Evolutionary conservation across 805 yeast species (phyloP).

Genomic region (Yarrowia keelungensis): DNA sequence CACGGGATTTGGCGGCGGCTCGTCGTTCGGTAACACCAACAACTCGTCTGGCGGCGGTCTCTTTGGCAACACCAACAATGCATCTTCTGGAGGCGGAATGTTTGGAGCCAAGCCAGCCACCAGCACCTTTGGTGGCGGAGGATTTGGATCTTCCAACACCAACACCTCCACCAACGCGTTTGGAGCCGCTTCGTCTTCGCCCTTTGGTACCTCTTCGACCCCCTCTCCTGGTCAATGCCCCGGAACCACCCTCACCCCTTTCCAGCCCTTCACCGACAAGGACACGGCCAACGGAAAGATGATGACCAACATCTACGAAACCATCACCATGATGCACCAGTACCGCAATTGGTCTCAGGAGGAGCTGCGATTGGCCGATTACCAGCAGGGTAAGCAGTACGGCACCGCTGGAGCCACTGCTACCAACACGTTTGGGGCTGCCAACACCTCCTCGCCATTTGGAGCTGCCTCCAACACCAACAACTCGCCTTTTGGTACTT

Average conservation of each 20-base stretch:
- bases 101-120: slow-evolving; percentile 43
- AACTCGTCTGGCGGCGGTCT: slow-evolving; percentile 28
- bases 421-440: slow-evolving; percentile 43
- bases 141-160: slow-evolving; percentile 45
- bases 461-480: slow-evolving; percentile 43
- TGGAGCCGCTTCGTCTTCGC: slow-evolving; percentile 44
- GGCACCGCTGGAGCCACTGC: slow-evolving; percentile 53
- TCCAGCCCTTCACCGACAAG: slow-evolving; percentile 71
- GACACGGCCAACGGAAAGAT: slow-evolving; percentile 55
- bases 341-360: slow-evolving; percentile 78
- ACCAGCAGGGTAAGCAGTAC: slow-evolving; percentile 70
- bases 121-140: slow-evolving; percentile 40
- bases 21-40: slow-evolving; percentile 29
- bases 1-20: slow-evolving; percentile 33
- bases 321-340: slow-evolving; percentile 88
- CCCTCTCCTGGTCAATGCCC: slow-evolving; percentile 52
- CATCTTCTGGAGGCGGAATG: slow-evolving; percentile 42
- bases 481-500: slow-evolving; percentile 41
- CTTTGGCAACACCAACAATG: slow-evolving; percentile 41
- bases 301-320: slow-evolving; percentile 64
- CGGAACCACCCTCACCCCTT: slow-evolving; percentile 79
- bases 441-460: slow-evolving; percentile 42
- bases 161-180: slow-evolving; percentile 40
- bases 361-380: slow-evolving; percentile 89
- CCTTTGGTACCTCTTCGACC: slow-evolving; percentile 49